Percentiles rank a stretch among this genome's conserved stretches.
phyloP scores from a whole-genome alignment of 228 moss, liverwort and hornwort genomes.

The Sphagnum magellanicum region DNA sequence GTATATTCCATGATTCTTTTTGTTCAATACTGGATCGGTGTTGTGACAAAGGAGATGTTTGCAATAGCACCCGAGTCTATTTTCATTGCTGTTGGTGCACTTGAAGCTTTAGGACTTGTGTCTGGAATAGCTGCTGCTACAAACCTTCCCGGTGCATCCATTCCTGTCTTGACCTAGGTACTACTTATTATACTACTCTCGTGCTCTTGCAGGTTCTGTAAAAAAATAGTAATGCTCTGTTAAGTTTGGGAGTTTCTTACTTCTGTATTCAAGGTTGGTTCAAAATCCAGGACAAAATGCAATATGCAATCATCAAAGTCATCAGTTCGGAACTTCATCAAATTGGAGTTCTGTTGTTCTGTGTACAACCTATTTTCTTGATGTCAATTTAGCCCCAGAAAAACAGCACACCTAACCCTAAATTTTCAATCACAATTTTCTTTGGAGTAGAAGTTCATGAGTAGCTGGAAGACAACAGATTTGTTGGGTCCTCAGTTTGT shows the following conservation, averaged over 20 bases:
- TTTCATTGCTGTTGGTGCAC: slow-evolving; percentile 44
- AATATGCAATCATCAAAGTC: neutral
- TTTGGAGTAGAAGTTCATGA: too few relatives aligned
- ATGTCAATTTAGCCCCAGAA: too few relatives aligned
- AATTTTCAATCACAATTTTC: too few relatives aligned
- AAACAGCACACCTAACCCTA: too few relatives aligned
- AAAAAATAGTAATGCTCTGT: neutral
- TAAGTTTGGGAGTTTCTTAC: neutral
- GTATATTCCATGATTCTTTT: slow-evolving; percentile 59
- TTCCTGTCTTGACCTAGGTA: slow-evolving; percentile 88
- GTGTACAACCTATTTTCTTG: too few relatives aligned
- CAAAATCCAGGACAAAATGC: neutral
- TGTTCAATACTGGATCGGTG: slow-evolving; percentile 46
- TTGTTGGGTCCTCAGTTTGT: too few relatives aligned
- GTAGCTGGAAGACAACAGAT: too few relatives aligned
- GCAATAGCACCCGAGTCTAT: slow-evolving; percentile 26
- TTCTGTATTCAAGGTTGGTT: neutral
- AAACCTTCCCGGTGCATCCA: slow-evolving; percentile 73
- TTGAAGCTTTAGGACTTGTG: slow-evolving; percentile 43
- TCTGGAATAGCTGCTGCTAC: slow-evolving; percentile 52
- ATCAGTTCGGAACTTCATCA: too few relatives aligned
- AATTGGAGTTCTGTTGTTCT: too few relatives aligned
- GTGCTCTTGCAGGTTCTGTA: neutral
- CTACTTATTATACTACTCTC: neutral
- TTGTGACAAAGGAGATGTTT: slow-evolving; percentile 61